Conservation (phyloP, 441 rosid species). For the Geranium incanum region DNA sequence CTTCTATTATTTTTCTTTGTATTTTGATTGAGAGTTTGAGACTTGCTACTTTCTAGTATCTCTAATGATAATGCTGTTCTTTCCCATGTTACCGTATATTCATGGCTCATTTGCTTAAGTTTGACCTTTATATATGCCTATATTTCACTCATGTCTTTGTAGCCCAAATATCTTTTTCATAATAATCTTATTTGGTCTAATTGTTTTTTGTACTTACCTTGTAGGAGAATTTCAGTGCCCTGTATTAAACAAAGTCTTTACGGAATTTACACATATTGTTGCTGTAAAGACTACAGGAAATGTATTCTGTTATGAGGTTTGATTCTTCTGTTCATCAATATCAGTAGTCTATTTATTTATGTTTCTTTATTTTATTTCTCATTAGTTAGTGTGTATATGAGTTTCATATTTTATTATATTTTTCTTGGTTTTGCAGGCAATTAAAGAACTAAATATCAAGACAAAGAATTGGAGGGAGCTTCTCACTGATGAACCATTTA, state of each 20-base stretch:
- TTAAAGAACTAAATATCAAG: constrained; percentile 83
- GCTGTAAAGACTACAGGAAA: constrained; percentile 85
- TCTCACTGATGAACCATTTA: constrained; percentile 74
- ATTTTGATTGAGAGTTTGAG: neutral
- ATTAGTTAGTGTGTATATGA: constrained; percentile 9
- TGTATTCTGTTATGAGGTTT: constrained; percentile 82
- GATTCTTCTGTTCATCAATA: constrained; percentile 15
- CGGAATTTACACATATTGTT: constrained; percentile 83
- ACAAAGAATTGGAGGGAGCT: constrained; percentile 90
- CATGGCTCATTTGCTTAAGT: neutral
- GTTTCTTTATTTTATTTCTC: constrained; percentile 13
- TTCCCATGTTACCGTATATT: neutral
- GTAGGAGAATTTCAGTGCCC: constrained; percentile 89
- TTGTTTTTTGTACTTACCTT: constrained; percentile 14
- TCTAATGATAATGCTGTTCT: constrained; percentile 1
- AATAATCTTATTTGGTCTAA: constrained; percentile 8
- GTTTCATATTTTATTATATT: constrained; percentile 15
- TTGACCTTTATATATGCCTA: neutral
- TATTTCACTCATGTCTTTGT: constrained; percentile 8
- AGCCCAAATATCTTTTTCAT: constrained; percentile 4
- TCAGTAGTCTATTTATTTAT: constrained; percentile 4
- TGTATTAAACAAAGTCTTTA: constrained; percentile 81
- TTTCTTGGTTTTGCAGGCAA: constrained; percentile 41
- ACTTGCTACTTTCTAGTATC: constrained; percentile 4
- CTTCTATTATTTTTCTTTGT: neutral